phyloP scores from a whole-genome alignment of 306 rosid genomes.

The Trifolium fragiferum region DNA sequence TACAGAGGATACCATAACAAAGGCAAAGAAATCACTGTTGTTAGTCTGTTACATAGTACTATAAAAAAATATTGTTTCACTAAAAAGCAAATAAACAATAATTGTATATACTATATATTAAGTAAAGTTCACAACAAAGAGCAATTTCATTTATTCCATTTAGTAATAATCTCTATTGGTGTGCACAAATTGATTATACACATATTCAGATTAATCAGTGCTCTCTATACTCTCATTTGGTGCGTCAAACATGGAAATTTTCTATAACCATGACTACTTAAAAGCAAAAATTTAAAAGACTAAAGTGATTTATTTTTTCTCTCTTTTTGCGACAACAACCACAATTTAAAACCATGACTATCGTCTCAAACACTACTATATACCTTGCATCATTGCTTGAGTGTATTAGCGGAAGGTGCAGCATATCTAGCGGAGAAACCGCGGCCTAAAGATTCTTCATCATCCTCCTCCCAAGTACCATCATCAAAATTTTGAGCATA shows the following conservation, averaged over 20 bases:
- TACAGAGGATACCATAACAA: neutral
- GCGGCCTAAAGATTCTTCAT: slow-evolving; percentile 49
- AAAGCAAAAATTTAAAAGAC: neutral
- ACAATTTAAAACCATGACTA: neutral
- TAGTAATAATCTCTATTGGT: slow-evolving; percentile 4
- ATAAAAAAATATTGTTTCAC: too few relatives aligned
- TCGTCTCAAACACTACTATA: slow-evolving; percentile 3
- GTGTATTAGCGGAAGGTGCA: slow-evolving; percentile 52
- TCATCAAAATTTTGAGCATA: slow-evolving; percentile 86
- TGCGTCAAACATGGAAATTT: neutral
- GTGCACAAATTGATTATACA: slow-evolving; percentile 10
- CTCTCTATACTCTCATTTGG: neutral
- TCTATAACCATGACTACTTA: neutral
- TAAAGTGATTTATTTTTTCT: neutral
- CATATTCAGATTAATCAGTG: neutral
- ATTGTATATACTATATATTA: neutral
- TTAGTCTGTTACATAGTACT: too few relatives aligned
- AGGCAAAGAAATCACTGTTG: neutral
- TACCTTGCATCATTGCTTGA: slow-evolving; percentile 34
- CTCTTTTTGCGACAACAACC: neutral
- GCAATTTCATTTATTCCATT: slow-evolving; percentile 6
- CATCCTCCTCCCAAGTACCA: slow-evolving; percentile 57
- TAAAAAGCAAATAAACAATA: neutral
- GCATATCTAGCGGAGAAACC: slow-evolving; percentile 80
- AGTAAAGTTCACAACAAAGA: slow-evolving; percentile 24